These are phyloP conservation scores for Leccinum barrowsii DNA, from an alignment of 768 basidiomycete species.

Conservation along the genomic window DNA sequence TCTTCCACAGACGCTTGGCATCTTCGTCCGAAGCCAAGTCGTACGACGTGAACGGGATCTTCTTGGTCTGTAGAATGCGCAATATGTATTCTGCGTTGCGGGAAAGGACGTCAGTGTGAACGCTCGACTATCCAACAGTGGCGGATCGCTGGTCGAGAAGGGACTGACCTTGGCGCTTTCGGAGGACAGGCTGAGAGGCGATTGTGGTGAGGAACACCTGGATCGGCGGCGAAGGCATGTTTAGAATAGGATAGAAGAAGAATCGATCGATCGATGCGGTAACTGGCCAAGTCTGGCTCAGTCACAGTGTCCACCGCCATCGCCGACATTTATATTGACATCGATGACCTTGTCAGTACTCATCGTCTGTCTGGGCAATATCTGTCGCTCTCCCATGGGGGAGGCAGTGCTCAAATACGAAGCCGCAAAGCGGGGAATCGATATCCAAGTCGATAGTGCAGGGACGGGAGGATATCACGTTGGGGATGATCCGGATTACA, in stretches of 20 bases:
- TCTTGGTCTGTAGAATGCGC: conserved; percentile 81
- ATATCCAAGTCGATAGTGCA: conserved; percentile 75
- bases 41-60: conserved; percentile 76
- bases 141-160: not conserved
- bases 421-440: conserved; percentile 61
- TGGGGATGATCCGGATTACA: conserved; percentile 78
- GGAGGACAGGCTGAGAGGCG: conserved; percentile 70
- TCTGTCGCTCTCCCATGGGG: conserved; percentile 90
- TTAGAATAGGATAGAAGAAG: conserved; percentile 1
- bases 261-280: not conserved
- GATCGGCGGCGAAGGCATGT: conserved; percentile 80
- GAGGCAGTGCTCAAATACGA: conserved; percentile 78
- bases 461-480: conserved; percentile 84
- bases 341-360: conserved; percentile 51
- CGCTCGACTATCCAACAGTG: not conserved
- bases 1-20: conserved; percentile 76
- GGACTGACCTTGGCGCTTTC: conserved; percentile 70
- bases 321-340: not conserved
- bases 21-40: conserved; percentile 83
- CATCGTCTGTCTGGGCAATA: conserved; percentile 79
- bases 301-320: not conserved
- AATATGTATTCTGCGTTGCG: conserved; percentile 64
- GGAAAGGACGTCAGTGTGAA: not conserved
- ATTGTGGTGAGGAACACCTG: conserved; percentile 84
- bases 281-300: not conserved